Evolutionary conservation across 768 basidiomycete species (phyloP).

Genomic region (Termitomyces sp.): DNA sequence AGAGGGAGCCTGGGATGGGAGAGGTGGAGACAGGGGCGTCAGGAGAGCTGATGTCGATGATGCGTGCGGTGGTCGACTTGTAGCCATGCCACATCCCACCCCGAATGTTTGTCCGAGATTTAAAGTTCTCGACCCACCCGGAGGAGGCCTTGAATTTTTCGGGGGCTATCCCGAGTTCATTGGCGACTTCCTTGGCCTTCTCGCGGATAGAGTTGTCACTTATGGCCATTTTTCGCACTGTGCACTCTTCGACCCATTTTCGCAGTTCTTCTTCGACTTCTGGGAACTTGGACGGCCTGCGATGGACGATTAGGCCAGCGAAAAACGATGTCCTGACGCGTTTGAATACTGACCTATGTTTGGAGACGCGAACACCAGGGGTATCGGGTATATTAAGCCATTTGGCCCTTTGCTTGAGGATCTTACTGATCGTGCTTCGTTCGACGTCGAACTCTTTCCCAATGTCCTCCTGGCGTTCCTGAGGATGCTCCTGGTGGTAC

Average conservation of each 20-base stretch:
- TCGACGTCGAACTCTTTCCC: constrained; percentile 75
- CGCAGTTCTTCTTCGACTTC: constrained; percentile 66
- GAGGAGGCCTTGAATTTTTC: constrained; percentile 89
- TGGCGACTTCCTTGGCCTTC: constrained; percentile 68
- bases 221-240: constrained; percentile 42
- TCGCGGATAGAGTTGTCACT: constrained; percentile 63
- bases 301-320: constrained; percentile 12
- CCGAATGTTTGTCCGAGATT: constrained; percentile 74
- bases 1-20: constrained; percentile 18
- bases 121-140: constrained; percentile 93
- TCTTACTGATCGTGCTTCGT: constrained; percentile 92
- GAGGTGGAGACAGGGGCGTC: neutral
- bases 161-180: constrained; percentile 49
- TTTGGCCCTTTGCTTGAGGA: constrained; percentile 78
- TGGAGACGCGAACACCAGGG: constrained; percentile 57
- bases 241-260: constrained; percentile 57
- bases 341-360: constrained; percentile 53
- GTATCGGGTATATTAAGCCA: constrained; percentile 72
- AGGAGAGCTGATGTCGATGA: constrained; percentile 12
- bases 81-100: constrained; percentile 55
- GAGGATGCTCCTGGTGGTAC: constrained; percentile 61
- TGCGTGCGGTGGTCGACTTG: constrained; percentile 23
- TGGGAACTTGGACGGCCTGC: constrained; percentile 78
- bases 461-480: constrained; percentile 81
- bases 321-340: constrained; percentile 9